Evolutionary conservation across 1,284 basidiomycete species (phyloP), one percentile per base, ranked within the genome.

Genomic region (Cutaneotrichosporon spelunceum): DNA sequence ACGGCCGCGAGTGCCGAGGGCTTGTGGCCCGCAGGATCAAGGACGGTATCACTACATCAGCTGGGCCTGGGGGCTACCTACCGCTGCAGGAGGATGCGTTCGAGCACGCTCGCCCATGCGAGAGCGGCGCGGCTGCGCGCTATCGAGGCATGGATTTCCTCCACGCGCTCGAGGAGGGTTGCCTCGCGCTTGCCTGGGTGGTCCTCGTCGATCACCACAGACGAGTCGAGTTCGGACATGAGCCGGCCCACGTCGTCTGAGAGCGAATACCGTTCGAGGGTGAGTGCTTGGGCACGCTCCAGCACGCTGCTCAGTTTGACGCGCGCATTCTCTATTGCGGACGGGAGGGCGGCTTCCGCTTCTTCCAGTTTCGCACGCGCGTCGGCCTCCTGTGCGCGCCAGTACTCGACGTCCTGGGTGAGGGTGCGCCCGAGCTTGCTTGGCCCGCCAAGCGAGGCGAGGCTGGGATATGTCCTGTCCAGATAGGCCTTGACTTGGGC

Each of bases 121-220:
- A 86, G 86, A 10, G 91, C 86, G 56, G 84, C 85, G 69, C 88
- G 83, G 33, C 93, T 81, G 70, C 90, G 88, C 71, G 85, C 87
- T 67, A 94, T 72, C 70, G 84, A 69, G 19, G 84, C 59, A 84
- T 93, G 89, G 63, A 93, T 82, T 44, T 87, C 87, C 77, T 94
- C 89, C n/a, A 94, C 80, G 13, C 91, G 79, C 1, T 80, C 73
- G 34, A 77, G 56, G 5, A 77, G 59, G 39, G 69, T 72, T 53
- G 62, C 24, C 2, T 55, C 52, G 2, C 62, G 53, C 30, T 64
- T 56, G 33, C 52, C 63, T 9, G 36, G 55, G 2, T 49, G 21
- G 4, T 19, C 33, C 23, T 52, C 56, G 33, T 61, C 59, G 13
- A 64, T 50, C 19, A 54, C 27, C 4, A 50, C 56, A 3, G 45